Evolutionary conservation across 2,329 filamentous ascomycete species (phyloP).

Genomic region (Fusarium xylarioides): DNA sequence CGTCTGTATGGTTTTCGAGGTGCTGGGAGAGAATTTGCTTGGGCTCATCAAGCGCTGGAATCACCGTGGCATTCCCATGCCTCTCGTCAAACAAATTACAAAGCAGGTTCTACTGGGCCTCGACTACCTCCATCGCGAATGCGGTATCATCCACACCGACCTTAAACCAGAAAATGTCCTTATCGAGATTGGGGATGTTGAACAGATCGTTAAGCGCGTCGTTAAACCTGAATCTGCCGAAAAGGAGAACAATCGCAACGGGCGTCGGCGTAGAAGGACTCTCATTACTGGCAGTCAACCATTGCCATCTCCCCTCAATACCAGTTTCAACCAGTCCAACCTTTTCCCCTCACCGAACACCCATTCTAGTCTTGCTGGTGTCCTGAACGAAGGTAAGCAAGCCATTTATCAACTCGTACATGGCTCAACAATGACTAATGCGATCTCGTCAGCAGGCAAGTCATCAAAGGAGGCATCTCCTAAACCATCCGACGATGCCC

Average conservation of each 20-base stretch:
- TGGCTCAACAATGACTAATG: constrained; percentile 14
- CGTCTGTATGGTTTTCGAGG: constrained; percentile 99
- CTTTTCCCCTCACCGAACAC: constrained; percentile 71
- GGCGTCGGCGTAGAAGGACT: constrained; percentile 86
- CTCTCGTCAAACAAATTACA: constrained; percentile 96
- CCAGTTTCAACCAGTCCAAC: constrained; percentile 84
- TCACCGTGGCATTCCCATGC: constrained; percentile 95
- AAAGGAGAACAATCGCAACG: constrained; percentile 92
- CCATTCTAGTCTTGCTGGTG: constrained; percentile 82
- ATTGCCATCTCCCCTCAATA: constrained; percentile 91
- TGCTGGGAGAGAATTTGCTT: constrained; percentile 92
- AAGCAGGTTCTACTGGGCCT: constrained; percentile 96
- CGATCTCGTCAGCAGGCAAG: constrained; percentile 40
- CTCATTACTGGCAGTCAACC: constrained; percentile 98
- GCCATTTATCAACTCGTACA: too few species aligned
- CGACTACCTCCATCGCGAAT: constrained; percentile 96
- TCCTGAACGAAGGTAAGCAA: constrained; percentile 79
- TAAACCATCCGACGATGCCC: constrained; percentile 68
- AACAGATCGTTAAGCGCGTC: constrained; percentile 96
- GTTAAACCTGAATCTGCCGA: constrained; percentile 81
- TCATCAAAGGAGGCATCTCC: constrained; percentile 56
- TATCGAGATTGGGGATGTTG: constrained; percentile 98
- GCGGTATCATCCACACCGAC: constrained; percentile 98
- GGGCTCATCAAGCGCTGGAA: constrained; percentile 99
- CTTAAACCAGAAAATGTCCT: constrained; percentile 97